Conservation (phyloP, 1,284 basidiomycete species). For the Pseudozyma thailandica region DNA sequence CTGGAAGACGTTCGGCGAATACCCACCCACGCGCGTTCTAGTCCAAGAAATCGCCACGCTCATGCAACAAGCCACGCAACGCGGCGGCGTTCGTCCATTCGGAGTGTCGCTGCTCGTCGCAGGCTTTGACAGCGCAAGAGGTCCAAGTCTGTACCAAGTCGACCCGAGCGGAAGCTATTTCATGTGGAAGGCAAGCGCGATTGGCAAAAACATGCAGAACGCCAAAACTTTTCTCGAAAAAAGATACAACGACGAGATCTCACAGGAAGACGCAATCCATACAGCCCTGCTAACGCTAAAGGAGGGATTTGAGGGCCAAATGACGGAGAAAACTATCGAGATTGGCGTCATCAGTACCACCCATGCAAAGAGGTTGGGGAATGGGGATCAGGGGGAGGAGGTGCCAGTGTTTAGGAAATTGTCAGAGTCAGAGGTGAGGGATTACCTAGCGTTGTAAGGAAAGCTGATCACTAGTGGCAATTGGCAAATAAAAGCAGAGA, state of each 20-base stretch:
- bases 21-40: conserved; percentile 95
- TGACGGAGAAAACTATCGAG: conserved; percentile 99
- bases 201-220: conserved; percentile 99
- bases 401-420: conserved; percentile 63
- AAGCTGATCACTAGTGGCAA: neutral
- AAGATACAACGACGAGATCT: conserved; percentile 97
- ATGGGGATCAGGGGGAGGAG: conserved; percentile 31
- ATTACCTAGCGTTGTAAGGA: conserved; percentile 53
- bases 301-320: conserved; percentile 98
- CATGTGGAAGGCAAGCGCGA: conserved; percentile 99
- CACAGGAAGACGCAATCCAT: conserved; percentile 97
- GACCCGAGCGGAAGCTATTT: conserved; percentile 94
- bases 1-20: conserved; percentile 99
- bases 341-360: conserved; percentile 83
- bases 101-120: conserved; percentile 96
- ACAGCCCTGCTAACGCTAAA: conserved; percentile 98
- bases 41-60: conserved; percentile 97
- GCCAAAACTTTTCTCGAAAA: conserved; percentile 99
- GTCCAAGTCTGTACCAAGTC: conserved; percentile 94
- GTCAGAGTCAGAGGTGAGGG: conserved; percentile 57
- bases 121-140: conserved; percentile 91
- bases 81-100: conserved; percentile 96
- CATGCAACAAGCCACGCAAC: conserved; percentile 99
- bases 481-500: too few relatives aligned
- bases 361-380: conserved; percentile 39